Evolutionary conservation across 495 filamentous ascomycete species (phyloP).

Genomic region (Usnea hakonensis): DNA sequence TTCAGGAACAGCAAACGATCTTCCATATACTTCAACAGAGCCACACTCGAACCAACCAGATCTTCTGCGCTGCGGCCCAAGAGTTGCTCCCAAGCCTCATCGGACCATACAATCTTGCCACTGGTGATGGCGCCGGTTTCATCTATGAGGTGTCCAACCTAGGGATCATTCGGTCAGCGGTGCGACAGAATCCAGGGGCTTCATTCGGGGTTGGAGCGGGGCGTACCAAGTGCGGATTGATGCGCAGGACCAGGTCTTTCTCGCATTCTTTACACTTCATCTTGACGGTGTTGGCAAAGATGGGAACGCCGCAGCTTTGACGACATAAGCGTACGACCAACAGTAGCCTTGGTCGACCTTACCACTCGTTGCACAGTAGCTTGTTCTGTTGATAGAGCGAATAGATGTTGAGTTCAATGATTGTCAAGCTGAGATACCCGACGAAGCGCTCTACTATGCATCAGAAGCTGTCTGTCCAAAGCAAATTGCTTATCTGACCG

Average conservation of each 20-base stretch:
- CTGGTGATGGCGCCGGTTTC: constrained; percentile 23
- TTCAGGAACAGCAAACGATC: constrained; percentile 23
- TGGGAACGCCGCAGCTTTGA: constrained; percentile 46
- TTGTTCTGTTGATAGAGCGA: constrained; percentile 37
- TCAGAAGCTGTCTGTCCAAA: not conserved
- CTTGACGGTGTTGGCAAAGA: constrained; percentile 43
- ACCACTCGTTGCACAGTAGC: constrained; percentile 53
- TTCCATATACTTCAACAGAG: constrained; percentile 25
- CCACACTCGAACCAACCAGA: constrained; percentile 14
- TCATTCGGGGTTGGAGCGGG: not conserved
- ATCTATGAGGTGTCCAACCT: constrained; percentile 25
- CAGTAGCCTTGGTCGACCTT: constrained; percentile 6
- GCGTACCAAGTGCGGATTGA: constrained; percentile 41
- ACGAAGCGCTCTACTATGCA: constrained; percentile 36
- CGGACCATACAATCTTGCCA: constrained; percentile 25
- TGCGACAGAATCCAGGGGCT: not conserved
- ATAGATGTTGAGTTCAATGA: constrained; percentile 47
- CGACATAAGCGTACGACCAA: not conserved
- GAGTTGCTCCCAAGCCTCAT: constrained; percentile 26
- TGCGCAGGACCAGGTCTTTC: constrained; percentile 32
- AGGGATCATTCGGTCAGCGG: not conserved
- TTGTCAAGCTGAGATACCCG: constrained; percentile 51
- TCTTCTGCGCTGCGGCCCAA: constrained; percentile 24
- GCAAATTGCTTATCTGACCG: constrained; percentile 27
- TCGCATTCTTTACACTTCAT: constrained; percentile 49